Base-by-base conservation (phyloP, 1,284 basidiomycete species). In the Cutaneotrichosporon sp. region DNA sequence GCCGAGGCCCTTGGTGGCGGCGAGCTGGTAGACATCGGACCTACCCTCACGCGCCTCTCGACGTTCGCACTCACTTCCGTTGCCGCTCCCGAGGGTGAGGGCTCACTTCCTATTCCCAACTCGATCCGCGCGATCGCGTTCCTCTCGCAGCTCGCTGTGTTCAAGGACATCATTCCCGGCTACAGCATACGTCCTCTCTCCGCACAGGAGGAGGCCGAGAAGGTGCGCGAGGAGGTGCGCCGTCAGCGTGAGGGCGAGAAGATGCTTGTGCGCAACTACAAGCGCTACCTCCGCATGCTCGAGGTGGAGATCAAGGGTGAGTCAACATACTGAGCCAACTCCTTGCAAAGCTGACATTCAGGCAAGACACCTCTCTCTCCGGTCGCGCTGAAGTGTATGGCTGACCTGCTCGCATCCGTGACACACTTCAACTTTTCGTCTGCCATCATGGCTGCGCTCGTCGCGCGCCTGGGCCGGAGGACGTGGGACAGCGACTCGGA, bases 381-480 rank as follows among this genome's bases (percentile, higher is more conserved):
- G 42, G 82, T 89, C 2, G 86, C 89, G 40, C 83, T 99, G 56
- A 88, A 87, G 74, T 92, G 89, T 77, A 89, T 99, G 84, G 95
- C 92, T 78, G 89, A 89, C 4, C 84, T 99, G 52, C 83, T 95
- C 13, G 84, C 85, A 22, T 88, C 91, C 69, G 87, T 89, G 66
- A 91, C 92, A 11, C 95, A 99, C 81, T 99, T 99, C 86, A 99
- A 99, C 83, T 99, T 97, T 81, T 88, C 91, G 58, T 85, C 87
- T 70, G 98, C 99, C 81, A 86, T 99, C 70, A 91, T 97, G 86
- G 89, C 87, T 64, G 89, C 89, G 58, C 83, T 99, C 56, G 88
- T 99, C 21, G 87, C 90, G 58, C 86, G 88, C 18, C 81, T 99
- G 61, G 96, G 93, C 71, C 88, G 88, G 71, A 89, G 87, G 77